phyloP scores from a whole-genome alignment of 805 yeast species.

The Yueomyces sinensis region DNA sequence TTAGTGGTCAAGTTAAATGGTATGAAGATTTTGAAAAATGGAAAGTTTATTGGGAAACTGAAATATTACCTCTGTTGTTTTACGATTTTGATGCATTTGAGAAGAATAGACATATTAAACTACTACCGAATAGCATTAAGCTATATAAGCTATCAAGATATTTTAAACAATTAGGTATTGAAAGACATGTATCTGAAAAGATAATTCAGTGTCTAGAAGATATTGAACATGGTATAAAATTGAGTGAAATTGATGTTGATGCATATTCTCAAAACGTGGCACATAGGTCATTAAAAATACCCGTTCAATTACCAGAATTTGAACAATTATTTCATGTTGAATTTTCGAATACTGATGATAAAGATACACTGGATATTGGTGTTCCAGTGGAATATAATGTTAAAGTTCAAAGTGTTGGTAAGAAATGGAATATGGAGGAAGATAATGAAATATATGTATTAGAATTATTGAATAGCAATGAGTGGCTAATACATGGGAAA shows the following conservation, averaged over 20 bases:
- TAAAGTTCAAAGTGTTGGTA: slow-evolving; percentile 8
- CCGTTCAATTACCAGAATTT: slow-evolving; percentile 17
- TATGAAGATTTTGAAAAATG: slow-evolving; percentile 12
- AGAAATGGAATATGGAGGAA: slow-evolving; percentile 8
- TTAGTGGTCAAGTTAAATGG: slow-evolving; percentile 18
- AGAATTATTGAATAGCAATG: slow-evolving; percentile 38
- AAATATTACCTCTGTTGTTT: slow-evolving; percentile 10
- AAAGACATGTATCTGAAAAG: slow-evolving; percentile 6
- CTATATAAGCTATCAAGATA: background rate
- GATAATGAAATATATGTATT: slow-evolving; percentile 25
- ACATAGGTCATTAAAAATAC: slow-evolving; percentile 11
- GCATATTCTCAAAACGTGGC: slow-evolving; percentile 13
- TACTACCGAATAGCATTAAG: slow-evolving; percentile 2
- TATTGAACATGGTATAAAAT: slow-evolving; percentile 8
- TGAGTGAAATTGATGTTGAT: slow-evolving; percentile 12
- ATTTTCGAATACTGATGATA: slow-evolving; percentile 2
- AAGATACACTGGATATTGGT: slow-evolving; percentile 8
- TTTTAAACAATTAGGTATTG: slow-evolving; percentile 3
- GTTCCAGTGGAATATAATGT: slow-evolving; percentile 9
- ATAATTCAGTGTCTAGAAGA: slow-evolving; percentile 10
- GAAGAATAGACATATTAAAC: slow-evolving; percentile 4
- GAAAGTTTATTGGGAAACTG: slow-evolving; percentile 15
- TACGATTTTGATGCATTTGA: slow-evolving; percentile 14
- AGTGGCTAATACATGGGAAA: slow-evolving; percentile 76
- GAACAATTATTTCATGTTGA: slow-evolving; percentile 14